Percentiles rank a stretch among this genome's conserved stretches.
phyloP scores from a whole-genome alignment of 1,284 basidiomycete species.

The Ustilago crameri region DNA sequence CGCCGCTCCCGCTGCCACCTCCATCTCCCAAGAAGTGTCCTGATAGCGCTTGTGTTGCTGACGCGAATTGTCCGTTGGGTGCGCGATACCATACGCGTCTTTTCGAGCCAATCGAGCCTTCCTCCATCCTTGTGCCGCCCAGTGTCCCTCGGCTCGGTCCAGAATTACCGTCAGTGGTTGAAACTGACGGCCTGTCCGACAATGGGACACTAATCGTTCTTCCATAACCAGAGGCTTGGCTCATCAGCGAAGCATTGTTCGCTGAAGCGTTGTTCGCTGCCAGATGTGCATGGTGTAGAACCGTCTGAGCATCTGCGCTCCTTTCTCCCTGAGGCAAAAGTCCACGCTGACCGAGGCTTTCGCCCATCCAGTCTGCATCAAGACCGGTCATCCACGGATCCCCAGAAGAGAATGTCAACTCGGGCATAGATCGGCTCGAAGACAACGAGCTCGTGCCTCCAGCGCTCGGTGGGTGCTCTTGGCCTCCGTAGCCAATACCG shows the following conservation, averaged over 20 bases:
- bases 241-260: not conserved
- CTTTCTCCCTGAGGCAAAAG: not conserved
- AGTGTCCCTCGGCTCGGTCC: not conserved
- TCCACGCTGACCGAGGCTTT: not conserved
- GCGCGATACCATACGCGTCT: slow-evolving; percentile 41
- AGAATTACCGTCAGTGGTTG: not conserved
- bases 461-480: slow-evolving; percentile 1
- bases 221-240: not conserved
- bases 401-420: slow-evolving; percentile 3
- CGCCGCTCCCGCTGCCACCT: slow-evolving; percentile 1
- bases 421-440: slow-evolving; percentile 17
- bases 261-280: not conserved
- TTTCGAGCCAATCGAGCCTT: slow-evolving; percentile 36
- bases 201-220: not conserved
- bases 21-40: slow-evolving; percentile 1
- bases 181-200: not conserved
- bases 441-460: slow-evolving; percentile 10
- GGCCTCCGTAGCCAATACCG: not conserved
- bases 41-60: slow-evolving; percentile 18
- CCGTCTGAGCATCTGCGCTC: not conserved
- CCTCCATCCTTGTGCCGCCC: slow-evolving; percentile 22
- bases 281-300: no score
- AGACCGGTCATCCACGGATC: slow-evolving; percentile 11
- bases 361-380: not conserved
- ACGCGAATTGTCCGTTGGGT: slow-evolving; percentile 46